Conservation (phyloP, 192 early-diverging fungal species). For the Phycomyces blakesleeanus region DNA sequence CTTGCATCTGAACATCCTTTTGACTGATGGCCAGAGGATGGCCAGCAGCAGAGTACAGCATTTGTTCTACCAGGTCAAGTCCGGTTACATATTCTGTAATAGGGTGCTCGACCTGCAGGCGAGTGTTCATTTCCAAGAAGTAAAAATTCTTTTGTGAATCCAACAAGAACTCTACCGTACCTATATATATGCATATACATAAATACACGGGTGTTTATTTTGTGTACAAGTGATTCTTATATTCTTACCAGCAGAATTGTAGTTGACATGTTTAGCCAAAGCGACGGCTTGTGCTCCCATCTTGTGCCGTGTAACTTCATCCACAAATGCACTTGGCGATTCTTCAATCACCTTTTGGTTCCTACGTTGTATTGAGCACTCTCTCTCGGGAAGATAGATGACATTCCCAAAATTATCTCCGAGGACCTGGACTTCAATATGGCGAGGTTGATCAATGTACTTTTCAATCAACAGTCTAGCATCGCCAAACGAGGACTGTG, state of each 20-base stretch:
- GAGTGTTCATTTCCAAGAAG: conserved; percentile 82
- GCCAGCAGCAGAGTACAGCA: conserved; percentile 88
- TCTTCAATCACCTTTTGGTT: conserved; percentile 85
- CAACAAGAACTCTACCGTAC: conserved; percentile 75
- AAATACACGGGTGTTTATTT: too few species aligned
- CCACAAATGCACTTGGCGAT: conserved; percentile 74
- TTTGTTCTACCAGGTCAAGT: conserved; percentile 90
- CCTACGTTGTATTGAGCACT: conserved; percentile 79
- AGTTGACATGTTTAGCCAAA: conserved; percentile 69
- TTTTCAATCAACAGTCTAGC: conserved; percentile 86
- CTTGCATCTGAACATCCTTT: conserved; percentile 71
- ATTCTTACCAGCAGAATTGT: conserved; percentile 57
- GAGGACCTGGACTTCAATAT: conserved; percentile 75
- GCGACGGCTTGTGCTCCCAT: conserved; percentile 81
- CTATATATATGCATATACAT: too few species aligned
- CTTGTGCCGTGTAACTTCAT: conserved; percentile 53
- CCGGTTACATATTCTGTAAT: conserved; percentile 80
- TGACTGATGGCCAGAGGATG: conserved; percentile 71
- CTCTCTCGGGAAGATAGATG: conserved; percentile 86
- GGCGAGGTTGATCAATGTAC: conserved; percentile 81
- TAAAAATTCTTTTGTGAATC: conserved; percentile 72
- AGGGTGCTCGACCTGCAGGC: conserved; percentile 78
- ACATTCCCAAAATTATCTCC: conserved; percentile 68
- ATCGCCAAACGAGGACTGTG: conserved; percentile 84
- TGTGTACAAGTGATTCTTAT: too few species aligned